Conservation (phyloP, 805 yeast species). For the Kazachstania kunashirensis region DNA sequence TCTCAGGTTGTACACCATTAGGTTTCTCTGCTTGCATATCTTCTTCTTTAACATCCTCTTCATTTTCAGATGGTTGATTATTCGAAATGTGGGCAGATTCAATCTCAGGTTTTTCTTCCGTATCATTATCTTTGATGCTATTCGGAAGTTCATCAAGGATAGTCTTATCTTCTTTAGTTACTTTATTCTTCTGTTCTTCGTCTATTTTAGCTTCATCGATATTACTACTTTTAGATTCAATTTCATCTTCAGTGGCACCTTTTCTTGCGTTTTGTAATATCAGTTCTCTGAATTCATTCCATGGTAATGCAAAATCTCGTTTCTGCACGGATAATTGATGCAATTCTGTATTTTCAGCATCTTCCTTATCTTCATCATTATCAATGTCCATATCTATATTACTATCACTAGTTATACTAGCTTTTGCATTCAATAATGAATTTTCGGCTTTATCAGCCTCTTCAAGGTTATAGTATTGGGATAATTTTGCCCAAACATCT, state of each 20-base stretch:
- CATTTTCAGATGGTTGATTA: too few species aligned
- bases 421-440: too few species aligned
- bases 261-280: conserved; percentile 31
- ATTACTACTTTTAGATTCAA: not conserved
- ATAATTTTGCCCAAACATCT: conserved; percentile 52
- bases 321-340: conserved; percentile 4
- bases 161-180: not conserved
- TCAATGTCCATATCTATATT: not conserved
- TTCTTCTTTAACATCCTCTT: not conserved
- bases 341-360: not conserved
- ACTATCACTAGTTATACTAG: too few species aligned
- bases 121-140: too few species aligned
- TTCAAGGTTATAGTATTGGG: conserved; percentile 43
- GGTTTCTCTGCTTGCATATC: not conserved
- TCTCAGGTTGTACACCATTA: too few species aligned
- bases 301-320: conserved; percentile 33
- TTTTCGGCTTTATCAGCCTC: conserved; percentile 49
- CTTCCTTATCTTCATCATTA: conserved; percentile 2
- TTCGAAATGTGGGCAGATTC: too few species aligned
- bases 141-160: not conserved
- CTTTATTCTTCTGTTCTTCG: conserved; percentile 1
- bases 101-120: too few species aligned
- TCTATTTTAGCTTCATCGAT: not conserved
- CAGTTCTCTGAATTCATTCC: conserved; percentile 38
- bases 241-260: conserved; percentile 4